Evolutionary conservation across 2,329 filamentous ascomycete genomes (phyloP), one percentile per base, ranked within the genome.

Genomic region (Fusarium citri): DNA sequence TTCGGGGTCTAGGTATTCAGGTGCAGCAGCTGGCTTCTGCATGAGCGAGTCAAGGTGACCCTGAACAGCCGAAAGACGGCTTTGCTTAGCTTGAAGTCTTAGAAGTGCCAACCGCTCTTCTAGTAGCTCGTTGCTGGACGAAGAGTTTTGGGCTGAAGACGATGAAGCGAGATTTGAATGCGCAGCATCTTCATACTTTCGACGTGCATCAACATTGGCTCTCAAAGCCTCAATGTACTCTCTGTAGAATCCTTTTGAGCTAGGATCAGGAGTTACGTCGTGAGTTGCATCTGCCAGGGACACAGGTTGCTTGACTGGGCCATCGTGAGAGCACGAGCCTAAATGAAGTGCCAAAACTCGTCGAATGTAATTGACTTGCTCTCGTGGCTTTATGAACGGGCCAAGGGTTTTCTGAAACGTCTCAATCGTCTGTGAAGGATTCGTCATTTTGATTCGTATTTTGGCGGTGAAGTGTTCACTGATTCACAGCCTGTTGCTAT

Each of bases 311-410:
- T 77, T 78, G 50, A 82, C 75, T 28, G 81, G 77, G n/a, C 79
- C 81, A 64, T 82, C 78, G 18, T 82, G 78, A 20, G 86, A 74
- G 68, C 81, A 83, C 23, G 84, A 81, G 28, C 82, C 83, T 7
- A 91, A 79, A 68, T 89, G 83, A 22, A 86, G 81, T 43, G 86
- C 83, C 47, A 89, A 74, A 30, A 89, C 79, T 51, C 85, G 85
- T 66, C 87, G 83, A 59, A 91, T 86, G 48, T 86, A 85, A 37
- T 84, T 80, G 50, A 84, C 82, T 69, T 91, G 86, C 60, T 89
- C 87, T 26, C 87, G 83, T 28, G 86, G 83, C 54, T 86, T 87
- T 59, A 90, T 80, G 64, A 84, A 88, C 7, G 86, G 84, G 34
- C 82, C 79, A 23, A 91, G 80, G 20, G 77, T 79, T 42, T 79